Evolutionary conservation across 371 early-diverging fungal species (phyloP).

Genomic region (Mucor mucedo): DNA sequence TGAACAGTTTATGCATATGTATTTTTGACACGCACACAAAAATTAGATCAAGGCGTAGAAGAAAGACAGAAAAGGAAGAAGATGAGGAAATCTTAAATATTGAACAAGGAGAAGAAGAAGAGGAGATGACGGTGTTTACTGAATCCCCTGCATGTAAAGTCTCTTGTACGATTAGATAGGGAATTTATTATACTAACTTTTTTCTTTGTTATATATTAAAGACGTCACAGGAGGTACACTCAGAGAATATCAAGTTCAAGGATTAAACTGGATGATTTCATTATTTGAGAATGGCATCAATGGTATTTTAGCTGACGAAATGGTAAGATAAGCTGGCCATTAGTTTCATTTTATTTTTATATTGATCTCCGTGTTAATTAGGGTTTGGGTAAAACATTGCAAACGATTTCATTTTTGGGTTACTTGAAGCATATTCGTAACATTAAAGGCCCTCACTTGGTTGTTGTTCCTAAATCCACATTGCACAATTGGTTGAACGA

Average conservation of each 20-base stretch:
- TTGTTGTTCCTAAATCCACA: constrained; percentile 98
- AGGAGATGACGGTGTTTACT: constrained; percentile 73
- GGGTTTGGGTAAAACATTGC: constrained; percentile 99
- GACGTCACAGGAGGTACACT: constrained; percentile 89
- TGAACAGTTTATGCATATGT: too few species aligned
- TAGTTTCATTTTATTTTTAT: background rate
- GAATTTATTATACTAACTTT: constrained; percentile 6
- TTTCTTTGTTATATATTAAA: constrained; percentile 26
- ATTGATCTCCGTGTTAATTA: constrained; percentile 18
- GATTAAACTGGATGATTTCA: constrained; percentile 98
- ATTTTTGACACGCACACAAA: too few species aligned
- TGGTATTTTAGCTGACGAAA: constrained; percentile 99
- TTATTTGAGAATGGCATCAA: constrained; percentile 98
- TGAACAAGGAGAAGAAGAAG: constrained; percentile 67
- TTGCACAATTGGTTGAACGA: constrained; percentile 98
- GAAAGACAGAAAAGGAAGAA: constrained; percentile 97
- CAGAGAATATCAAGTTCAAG: constrained; percentile 97
- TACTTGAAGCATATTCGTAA: constrained; percentile 86
- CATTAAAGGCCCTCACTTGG: constrained; percentile 85
- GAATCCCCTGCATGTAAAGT: constrained; percentile 86
- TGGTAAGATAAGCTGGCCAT: constrained; percentile 63
- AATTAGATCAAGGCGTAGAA: constrained; percentile 72
- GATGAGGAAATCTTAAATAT: constrained; percentile 86
- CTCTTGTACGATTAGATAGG: constrained; percentile 1
- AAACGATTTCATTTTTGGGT: constrained; percentile 96